Conservation (phyloP, 1,139 yeast genomes). For the Pichia kudriavzevii region DNA sequence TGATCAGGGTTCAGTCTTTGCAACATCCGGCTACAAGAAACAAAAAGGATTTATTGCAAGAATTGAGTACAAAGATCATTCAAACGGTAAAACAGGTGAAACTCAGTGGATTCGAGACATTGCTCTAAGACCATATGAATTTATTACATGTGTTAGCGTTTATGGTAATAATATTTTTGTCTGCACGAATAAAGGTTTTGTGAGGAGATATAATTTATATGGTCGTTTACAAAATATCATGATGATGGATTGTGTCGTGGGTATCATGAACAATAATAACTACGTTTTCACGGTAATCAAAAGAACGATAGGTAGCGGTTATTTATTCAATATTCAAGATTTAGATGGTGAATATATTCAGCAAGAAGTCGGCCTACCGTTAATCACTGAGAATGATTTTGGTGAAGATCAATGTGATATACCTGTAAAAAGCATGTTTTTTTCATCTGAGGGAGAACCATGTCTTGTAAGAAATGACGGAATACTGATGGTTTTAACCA, state of each 20-base stretch:
- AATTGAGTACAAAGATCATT: constrained; percentile 37
- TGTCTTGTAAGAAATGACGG: constrained; percentile 77
- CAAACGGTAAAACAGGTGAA: constrained; percentile 27
- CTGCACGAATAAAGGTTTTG: constrained; percentile 51
- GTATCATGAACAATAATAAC: constrained; percentile 43
- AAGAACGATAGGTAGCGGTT: constrained; percentile 30
- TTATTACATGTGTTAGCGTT: constrained; percentile 36
- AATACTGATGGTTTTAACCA: constrained; percentile 56
- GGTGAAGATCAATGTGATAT: constrained; percentile 3
- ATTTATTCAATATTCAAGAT: constrained; percentile 32
- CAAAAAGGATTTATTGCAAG: constrained; percentile 22
- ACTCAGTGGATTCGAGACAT: constrained; percentile 35
- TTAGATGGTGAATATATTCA: constrained; percentile 32
- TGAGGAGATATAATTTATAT: constrained; percentile 45
- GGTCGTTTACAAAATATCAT: constrained; percentile 51
- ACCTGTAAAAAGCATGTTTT: constrained; percentile 62
- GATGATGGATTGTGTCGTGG: constrained; percentile 47
- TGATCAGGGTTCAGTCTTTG: constrained; percentile 59
- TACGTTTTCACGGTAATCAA: constrained; percentile 38
- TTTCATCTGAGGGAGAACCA: constrained; percentile 83
- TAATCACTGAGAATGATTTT: constrained; percentile 27
- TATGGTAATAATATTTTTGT: constrained; percentile 34
- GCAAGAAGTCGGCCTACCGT: constrained; percentile 31
- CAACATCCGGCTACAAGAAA: constrained; percentile 33
- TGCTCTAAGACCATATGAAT: constrained; percentile 35